Evolutionary conservation across 805 yeast species (phyloP), one percentile per base, ranked within the genome.

Genomic region (Schwanniomyces yamadae): DNA sequence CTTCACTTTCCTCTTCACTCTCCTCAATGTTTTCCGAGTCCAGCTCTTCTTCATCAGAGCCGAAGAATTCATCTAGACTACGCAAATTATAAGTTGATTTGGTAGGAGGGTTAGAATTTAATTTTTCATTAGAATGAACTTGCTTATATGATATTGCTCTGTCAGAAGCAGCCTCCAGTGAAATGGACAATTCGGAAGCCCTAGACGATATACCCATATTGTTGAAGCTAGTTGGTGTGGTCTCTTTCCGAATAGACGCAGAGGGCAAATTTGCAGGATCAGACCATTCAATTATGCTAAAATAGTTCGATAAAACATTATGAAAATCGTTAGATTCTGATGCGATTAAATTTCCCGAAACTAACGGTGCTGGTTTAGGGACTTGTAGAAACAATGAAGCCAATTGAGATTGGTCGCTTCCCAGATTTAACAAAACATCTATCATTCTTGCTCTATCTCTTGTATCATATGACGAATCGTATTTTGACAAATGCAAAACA

Each of bases 61-160:
- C 83, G 47, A 90, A 80, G 55, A 90, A 90, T 42, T 90, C 98
- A 52, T 90, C 97, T 39, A 90, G 62, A 39, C 90, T 84, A 55
- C 87, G 95, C 24, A 84, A 58, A 40, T 77, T 74, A 49, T 78
- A 82, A 36, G 66, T 69, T 44, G 59, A 49, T 33, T 47, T 47
- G 1, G 51, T 46, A 22, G 37, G 32, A 5, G 37, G 22, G 4
- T 34, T 25, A 3, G 23, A 26, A 6, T 17, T 21, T 20, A 28
- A 42, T 11, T 41, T 47, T 15, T 44, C 42, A 10, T 59, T 52
- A n/a, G 63, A 57, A 19, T 55, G 44, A 0, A 61, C 51, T 39
- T 55, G 55, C 6, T 36, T n/a, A n/a, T n/a, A n/a, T n/a, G n/a
- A n/a, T n/a, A n/a, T n/a, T n/a, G n/a, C n/a, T n/a, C n/a, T n/a